Evolutionary conservation across 176 grass and related monocot genomes (phyloP).

Genomic region (Sorghum bicolor): DNA sequence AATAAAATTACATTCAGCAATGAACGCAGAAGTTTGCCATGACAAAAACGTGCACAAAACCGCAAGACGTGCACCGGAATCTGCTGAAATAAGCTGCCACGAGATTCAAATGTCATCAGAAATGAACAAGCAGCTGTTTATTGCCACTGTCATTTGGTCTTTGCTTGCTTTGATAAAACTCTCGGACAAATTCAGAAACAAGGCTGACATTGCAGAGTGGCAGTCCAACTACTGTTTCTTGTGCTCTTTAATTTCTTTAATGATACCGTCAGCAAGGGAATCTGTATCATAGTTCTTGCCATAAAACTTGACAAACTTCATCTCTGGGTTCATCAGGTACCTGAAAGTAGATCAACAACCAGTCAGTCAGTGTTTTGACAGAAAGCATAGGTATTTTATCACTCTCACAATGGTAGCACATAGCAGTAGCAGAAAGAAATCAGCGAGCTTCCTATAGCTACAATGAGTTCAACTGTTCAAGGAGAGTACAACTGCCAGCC

Average conservation of each 20-base stretch:
- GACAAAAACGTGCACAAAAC: neutral
- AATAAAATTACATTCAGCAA: neutral
- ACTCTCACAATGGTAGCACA: neutral
- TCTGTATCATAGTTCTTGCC: slow-evolving; percentile 76
- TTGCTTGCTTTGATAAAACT: neutral
- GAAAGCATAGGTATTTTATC: neutral
- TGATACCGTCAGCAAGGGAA: slow-evolving; percentile 58
- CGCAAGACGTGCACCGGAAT: neutral
- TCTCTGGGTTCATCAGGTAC: slow-evolving; percentile 83
- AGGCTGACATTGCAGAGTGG: neutral
- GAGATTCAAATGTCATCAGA: neutral
- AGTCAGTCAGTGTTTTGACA: slow-evolving; percentile 6
- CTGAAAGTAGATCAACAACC: slow-evolving; percentile 24
- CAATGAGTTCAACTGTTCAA: neutral
- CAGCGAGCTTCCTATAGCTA: neutral
- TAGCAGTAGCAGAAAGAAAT: neutral
- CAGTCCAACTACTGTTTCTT: slow-evolving; percentile 5
- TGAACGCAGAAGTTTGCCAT: neutral
- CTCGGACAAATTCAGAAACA: neutral
- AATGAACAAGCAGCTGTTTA: neutral
- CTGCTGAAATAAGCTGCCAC: neutral
- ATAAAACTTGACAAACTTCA: slow-evolving; percentile 79
- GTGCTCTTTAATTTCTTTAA: slow-evolving; percentile 59
- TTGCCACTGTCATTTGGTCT: neutral
- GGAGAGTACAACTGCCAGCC: too few species aligned